phyloP scores from a whole-genome alignment of 768 basidiomycete genomes.

The Dacryopinax primogenitus region DNA sequence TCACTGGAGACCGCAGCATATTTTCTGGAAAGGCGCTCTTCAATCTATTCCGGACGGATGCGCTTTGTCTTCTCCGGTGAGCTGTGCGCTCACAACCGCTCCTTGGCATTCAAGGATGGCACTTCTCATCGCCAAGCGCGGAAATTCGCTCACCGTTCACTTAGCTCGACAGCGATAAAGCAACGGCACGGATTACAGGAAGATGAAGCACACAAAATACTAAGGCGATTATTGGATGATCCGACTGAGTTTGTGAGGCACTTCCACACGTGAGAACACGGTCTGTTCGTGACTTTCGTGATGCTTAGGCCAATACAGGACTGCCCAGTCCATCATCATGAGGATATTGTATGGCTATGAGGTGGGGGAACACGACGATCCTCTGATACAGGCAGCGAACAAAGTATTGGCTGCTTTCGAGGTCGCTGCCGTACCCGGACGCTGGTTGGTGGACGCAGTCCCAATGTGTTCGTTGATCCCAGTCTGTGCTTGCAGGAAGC shows the following conservation, averaged over 20 bases:
- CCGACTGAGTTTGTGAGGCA: background rate
- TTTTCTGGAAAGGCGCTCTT: conserved; percentile 55
- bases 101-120: background rate
- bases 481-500: too few species aligned
- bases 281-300: background rate
- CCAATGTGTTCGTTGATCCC: too few species aligned
- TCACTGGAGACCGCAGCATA: conserved; percentile 45
- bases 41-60: conserved; percentile 58
- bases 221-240: background rate
- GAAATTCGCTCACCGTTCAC: background rate
- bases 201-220: background rate
- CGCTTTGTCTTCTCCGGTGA: conserved; percentile 9
- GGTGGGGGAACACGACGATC: conserved; percentile 26
- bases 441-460: conserved; percentile 22
- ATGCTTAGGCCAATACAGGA: too few species aligned
- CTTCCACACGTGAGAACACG: background rate
- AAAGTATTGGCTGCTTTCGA: conserved; percentile 22
- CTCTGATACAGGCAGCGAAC: conserved; percentile 29
- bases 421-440: conserved; percentile 18
- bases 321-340: conserved; percentile 28
- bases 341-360: conserved; percentile 33
- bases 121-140: background rate
- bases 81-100: background rate
- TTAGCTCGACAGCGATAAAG: background rate
- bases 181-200: background rate